Evolutionary conservation across 2,329 filamentous ascomycete genomes (phyloP).

Genomic region (Penicillium sp.): DNA sequence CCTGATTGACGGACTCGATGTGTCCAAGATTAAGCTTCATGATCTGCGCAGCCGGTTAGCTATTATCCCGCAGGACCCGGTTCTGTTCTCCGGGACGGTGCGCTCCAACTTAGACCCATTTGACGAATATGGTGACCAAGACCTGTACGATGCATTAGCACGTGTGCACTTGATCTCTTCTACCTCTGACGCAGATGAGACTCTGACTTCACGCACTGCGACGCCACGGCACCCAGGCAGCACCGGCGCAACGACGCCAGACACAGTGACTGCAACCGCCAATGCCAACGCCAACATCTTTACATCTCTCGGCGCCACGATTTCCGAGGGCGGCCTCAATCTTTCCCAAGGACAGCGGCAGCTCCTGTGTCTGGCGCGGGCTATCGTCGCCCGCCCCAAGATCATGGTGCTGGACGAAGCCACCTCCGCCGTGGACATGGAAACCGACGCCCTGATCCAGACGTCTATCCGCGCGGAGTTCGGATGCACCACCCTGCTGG

Average conservation of each 20-base stretch:
- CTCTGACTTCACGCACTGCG: too few species aligned
- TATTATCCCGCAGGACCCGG: constrained; percentile 79
- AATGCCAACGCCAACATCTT: constrained; percentile 52
- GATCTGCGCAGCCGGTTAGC: constrained; percentile 67
- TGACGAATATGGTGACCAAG: constrained; percentile 58
- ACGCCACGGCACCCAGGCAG: neutral
- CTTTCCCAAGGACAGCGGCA: constrained; percentile 35
- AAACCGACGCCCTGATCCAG: constrained; percentile 72
- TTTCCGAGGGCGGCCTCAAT: constrained; percentile 72
- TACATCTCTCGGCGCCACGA: constrained; percentile 55
- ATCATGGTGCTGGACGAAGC: constrained; percentile 81
- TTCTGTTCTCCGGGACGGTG: constrained; percentile 75
- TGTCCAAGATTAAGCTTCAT: constrained; percentile 46
- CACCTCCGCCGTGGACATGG: constrained; percentile 74
- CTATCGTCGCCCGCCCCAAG: constrained; percentile 67
- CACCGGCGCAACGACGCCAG: too few species aligned
- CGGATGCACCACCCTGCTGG: constrained; percentile 63
- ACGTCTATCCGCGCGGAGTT: constrained; percentile 71
- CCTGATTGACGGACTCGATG: constrained; percentile 36
- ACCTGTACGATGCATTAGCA: constrained; percentile 66
- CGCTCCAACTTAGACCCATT: constrained; percentile 76
- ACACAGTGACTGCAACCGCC: constrained; percentile 13
- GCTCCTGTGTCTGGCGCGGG: constrained; percentile 30
- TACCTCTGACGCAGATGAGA: too few species aligned
- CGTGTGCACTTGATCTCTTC: constrained; percentile 56